Conservation (phyloP, 2,329 filamentous ascomycete genomes). For the Coniella lustricola region DNA sequence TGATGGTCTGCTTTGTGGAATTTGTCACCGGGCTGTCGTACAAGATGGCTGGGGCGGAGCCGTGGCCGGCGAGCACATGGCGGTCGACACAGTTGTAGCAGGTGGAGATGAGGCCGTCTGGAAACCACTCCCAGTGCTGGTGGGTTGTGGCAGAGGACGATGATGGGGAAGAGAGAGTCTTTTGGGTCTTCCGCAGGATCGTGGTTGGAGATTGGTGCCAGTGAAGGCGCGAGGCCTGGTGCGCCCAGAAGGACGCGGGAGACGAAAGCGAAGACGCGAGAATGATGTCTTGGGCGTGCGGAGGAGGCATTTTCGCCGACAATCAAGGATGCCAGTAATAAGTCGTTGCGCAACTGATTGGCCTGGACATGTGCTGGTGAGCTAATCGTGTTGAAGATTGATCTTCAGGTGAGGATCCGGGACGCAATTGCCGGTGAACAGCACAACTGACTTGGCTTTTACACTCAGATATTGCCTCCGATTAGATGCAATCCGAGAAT, state of each 20-base stretch:
- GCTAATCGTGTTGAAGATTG: no score
- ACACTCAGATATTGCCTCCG: no score
- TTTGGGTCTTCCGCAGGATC: conserved; percentile 53
- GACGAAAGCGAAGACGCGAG: conserved; percentile 55
- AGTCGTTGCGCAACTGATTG: neutral
- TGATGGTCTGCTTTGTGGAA: conserved; percentile 61
- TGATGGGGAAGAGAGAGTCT: conserved; percentile 51
- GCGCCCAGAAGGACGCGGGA: conserved; percentile 67
- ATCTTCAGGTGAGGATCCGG: no score
- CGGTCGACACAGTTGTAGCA: conserved; percentile 89
- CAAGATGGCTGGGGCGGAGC: conserved; percentile 66
- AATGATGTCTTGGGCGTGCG: conserved; percentile 43
- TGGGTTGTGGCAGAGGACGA: conserved; percentile 51
- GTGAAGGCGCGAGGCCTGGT: conserved; percentile 65
- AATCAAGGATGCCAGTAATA: neutral
- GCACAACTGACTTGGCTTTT: no score
- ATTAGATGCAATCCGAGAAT: no score
- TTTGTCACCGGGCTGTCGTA: conserved; percentile 81
- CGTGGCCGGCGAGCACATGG: conserved; percentile 75
- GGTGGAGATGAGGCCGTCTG: conserved; percentile 80
- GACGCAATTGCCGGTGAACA: no score
- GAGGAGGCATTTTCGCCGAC: conserved; percentile 18
- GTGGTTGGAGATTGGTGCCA: conserved; percentile 73
- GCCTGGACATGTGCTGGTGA: no score
- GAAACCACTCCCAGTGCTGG: conserved; percentile 83